Evolutionary conservation across 2,329 filamentous ascomycete genomes (phyloP).

Genomic region (Fusarium haematococcum): DNA sequence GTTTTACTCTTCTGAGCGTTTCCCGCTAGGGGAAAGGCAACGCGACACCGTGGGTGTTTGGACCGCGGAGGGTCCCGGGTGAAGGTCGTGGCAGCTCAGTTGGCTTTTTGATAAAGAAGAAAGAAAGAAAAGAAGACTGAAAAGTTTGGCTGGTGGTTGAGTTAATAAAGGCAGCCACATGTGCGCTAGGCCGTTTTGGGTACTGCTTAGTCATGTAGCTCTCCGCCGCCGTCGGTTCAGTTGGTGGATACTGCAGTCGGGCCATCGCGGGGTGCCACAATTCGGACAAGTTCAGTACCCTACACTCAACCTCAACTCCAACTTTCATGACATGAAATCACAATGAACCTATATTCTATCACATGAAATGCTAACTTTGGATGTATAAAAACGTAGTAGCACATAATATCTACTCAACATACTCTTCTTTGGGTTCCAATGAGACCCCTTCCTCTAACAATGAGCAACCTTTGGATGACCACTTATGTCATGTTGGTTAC

Average conservation of each 20-base stretch:
- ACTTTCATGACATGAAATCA: neutral
- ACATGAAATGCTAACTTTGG: too few species aligned
- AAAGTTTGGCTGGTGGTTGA: constrained; percentile 42
- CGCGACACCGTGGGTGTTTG: constrained; percentile 66
- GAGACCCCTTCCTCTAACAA: too few species aligned
- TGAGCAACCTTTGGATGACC: too few species aligned
- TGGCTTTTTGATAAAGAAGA: constrained; percentile 73
- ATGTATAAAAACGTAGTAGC: too few species aligned
- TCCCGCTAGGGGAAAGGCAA: constrained; percentile 67
- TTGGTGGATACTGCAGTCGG: too few species aligned
- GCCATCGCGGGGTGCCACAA: neutral
- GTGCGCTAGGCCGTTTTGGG: constrained; percentile 39
- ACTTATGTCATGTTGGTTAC: too few species aligned
- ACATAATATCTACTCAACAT: too few species aligned
- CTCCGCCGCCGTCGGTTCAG: too few species aligned
- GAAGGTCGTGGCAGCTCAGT: constrained; percentile 74
- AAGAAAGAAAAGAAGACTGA: constrained; percentile 53
- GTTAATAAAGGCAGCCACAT: constrained; percentile 40
- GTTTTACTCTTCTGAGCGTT: constrained; percentile 69
- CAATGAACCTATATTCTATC: too few species aligned
- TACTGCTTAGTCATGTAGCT: constrained; percentile 29
- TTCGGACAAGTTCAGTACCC: neutral
- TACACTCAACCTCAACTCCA: neutral
- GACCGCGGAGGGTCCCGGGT: constrained; percentile 52
- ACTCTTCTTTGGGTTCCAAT: too few species aligned